Conservation (phyloP, 371 early-diverging fungal genomes). For the Blakeslea trispora region DNA sequence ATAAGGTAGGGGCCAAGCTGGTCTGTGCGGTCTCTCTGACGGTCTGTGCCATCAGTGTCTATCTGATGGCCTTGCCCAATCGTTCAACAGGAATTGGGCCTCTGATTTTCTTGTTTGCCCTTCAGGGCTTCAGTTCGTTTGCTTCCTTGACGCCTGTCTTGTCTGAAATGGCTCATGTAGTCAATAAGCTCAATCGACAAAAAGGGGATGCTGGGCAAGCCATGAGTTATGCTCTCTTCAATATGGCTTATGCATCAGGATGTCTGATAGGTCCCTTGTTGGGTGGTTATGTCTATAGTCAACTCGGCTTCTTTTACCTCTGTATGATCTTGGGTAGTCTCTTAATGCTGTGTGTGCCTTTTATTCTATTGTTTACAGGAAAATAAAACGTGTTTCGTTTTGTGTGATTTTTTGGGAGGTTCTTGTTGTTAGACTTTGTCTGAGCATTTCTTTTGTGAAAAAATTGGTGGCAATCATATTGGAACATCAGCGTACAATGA, state of each 20-base stretch:
- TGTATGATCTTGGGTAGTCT: conserved; percentile 21
- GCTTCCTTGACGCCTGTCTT: conserved; percentile 46
- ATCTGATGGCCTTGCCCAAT: conserved; percentile 42
- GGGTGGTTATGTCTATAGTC: conserved; percentile 21
- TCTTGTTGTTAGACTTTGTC: no score
- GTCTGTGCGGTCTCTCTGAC: conserved; percentile 27
- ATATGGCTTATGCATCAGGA: conserved; percentile 53
- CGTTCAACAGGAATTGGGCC: conserved; percentile 32
- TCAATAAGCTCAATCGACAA: conserved; percentile 32
- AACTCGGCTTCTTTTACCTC: conserved; percentile 24
- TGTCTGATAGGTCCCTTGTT: conserved; percentile 18
- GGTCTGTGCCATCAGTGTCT: conserved; percentile 28
- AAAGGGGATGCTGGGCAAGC: conserved; percentile 46
- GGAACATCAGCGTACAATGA: no score
- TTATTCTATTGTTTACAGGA: conserved; percentile 32
- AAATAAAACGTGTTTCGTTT: no score
- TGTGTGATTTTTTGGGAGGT: no score
- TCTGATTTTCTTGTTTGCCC: conserved; percentile 35
- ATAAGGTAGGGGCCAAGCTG: conserved; percentile 48
- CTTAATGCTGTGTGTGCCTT: conserved; percentile 30
- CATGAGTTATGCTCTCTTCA: conserved; percentile 53
- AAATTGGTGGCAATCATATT: no score
- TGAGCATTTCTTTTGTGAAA: no score
- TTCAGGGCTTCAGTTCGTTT: conserved; percentile 46
- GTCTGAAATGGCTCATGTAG: conserved; percentile 50